Percentiles rank a stretch among this genome's conserved stretches.
Conservation (phyloP, 73 alveolate species). For the Paramecium sexaurelia region DNA sequence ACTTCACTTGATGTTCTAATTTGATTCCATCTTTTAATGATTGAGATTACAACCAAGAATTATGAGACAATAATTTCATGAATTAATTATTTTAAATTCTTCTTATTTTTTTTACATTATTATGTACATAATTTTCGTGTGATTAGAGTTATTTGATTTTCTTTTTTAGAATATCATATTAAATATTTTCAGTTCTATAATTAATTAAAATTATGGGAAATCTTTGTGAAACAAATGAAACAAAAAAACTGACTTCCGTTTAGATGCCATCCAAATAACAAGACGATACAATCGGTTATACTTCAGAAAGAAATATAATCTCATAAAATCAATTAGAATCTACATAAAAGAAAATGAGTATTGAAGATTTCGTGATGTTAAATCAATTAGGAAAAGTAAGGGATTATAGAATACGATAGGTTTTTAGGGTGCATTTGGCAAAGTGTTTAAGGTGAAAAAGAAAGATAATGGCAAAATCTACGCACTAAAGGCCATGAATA, state of each 20-base stretch:
- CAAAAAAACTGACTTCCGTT: neutral
- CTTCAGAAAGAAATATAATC: neutral
- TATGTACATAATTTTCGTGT: too few species aligned
- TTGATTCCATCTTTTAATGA: neutral
- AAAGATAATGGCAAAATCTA: slow-evolving; percentile 81
- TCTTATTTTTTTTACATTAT: neutral
- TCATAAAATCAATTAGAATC: neutral
- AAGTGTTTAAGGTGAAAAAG: slow-evolving; percentile 89
- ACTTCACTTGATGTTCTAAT: neutral
- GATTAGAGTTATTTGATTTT: too few species aligned
- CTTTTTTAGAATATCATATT: neutral
- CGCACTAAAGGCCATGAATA: slow-evolving; percentile 89
- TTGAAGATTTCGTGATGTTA: neutral
- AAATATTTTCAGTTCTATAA: neutral
- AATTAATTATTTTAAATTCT: neutral
- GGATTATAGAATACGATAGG: slow-evolving; percentile 9
- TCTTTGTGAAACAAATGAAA: slow-evolving; percentile 33
- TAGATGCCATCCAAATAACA: neutral
- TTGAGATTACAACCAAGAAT: neutral
- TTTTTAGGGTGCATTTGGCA: slow-evolving; percentile 91
- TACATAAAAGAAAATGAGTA: neutral
- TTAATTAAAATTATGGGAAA: slow-evolving; percentile 26
- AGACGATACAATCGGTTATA: neutral
- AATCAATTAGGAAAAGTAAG: slow-evolving; percentile 28
- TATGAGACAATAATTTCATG: neutral